phyloP scores from a whole-genome alignment of 1,284 basidiomycete genomes.

The Fomitopsis palustris region DNA sequence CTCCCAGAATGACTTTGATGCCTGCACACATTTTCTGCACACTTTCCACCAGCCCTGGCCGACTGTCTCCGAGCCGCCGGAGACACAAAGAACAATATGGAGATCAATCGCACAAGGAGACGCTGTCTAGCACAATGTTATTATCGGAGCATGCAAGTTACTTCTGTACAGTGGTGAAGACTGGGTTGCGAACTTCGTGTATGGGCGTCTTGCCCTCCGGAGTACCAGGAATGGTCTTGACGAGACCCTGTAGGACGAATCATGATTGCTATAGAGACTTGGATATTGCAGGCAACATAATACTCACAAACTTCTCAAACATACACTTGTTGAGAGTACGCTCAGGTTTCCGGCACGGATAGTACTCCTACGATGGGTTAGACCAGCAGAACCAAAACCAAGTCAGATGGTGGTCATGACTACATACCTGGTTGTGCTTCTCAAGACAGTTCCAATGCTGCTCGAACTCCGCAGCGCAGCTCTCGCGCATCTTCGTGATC shows the following conservation, averaged over 20 bases:
- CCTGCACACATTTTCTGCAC: background rate
- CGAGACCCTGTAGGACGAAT: slow-evolving; percentile 63
- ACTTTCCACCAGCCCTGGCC: too few species aligned
- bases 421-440: slow-evolving; percentile 90
- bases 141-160: slow-evolving; percentile 29
- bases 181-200: slow-evolving; percentile 86
- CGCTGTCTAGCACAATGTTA: background rate
- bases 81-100: too few species aligned
- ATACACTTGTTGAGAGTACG: slow-evolving; percentile 91
- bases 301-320: slow-evolving; percentile 89
- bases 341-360: slow-evolving; percentile 89
- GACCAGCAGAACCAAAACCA: background rate
- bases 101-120: background rate
- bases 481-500: slow-evolving; percentile 90
- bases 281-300: background rate
- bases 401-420: background rate
- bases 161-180: slow-evolving; percentile 78
- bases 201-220: slow-evolving; percentile 84
- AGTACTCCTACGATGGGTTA: slow-evolving; percentile 67
- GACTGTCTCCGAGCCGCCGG: too few species aligned
- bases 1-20: background rate
- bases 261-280: background rate
- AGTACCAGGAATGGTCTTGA: slow-evolving; percentile 90
- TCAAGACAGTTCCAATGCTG: slow-evolving; percentile 96
- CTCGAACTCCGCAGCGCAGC: slow-evolving; percentile 88